Base-by-base conservation (phyloP, 331 rosid genomes). In the Acacia pycnantha region DNA sequence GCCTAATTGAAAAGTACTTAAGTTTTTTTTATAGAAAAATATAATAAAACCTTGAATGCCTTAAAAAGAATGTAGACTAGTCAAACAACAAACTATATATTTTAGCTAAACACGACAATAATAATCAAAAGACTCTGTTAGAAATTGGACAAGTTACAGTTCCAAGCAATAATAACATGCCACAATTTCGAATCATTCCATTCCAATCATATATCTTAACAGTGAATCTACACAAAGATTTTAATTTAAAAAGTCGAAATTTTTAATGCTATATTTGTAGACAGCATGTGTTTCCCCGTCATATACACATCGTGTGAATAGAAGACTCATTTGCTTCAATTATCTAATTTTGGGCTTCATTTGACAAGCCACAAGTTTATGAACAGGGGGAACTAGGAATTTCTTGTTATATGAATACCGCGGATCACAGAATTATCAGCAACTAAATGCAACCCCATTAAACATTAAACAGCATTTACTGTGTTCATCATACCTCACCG, bases 401-500 rank as follows among this genome's bases (percentile, higher is more conserved):
- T 81, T 24, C 27, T 70, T 24, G 58, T n/a, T 21, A 33, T 16
- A 40, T 26, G 4, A 51, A 48, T 59, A 7, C 27, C 4, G 9
- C 19, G 31, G 24, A 11, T 6, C 44, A 77, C 48, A 59, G 56
- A 70, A 77, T 11, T 13, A 70, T 31, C 61, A 50, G 41, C 31
- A 72, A 64, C 10, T 33, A 12, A 77, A 37, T 71, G 56, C 78
- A 77, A 70, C 5, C 37, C 61, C 22, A 62, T 51, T 73, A n/a
- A 78, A 35, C 37, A 6, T 75, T 37, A 58, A 37, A 43, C 53
- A 75, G 7, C 40, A 22, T 74, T 24, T 56, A 40, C 69, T 37
- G 41, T 0, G 46, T 18, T 9, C 61, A 56, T 58, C 79, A 75
- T 83, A 93, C 98, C 96, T 95, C 98, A 21, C 98, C 98, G 0